Conservation (phyloP, 306 rosid species). For the Lablab purpureus region DNA sequence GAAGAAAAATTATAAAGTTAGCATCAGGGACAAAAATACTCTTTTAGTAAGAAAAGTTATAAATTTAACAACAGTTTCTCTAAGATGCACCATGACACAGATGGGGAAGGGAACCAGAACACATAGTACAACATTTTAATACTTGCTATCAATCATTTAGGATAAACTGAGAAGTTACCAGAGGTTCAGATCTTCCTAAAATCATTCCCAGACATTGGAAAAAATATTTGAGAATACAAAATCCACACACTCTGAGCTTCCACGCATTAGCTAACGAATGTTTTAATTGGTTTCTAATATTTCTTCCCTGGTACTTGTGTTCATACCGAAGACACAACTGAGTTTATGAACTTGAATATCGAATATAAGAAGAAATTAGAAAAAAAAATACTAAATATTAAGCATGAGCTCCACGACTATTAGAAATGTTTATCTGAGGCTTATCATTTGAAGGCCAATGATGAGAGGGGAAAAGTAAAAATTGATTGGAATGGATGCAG, state of each 20-base stretch:
- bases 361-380: constrained; percentile 17
- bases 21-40: constrained; percentile 47
- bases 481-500: constrained; percentile 7
- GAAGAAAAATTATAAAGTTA: constrained; percentile 31
- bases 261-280: constrained; percentile 17
- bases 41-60: constrained; percentile 30
- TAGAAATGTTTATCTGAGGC: constrained; percentile 20
- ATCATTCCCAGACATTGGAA: neutral
- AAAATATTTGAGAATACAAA: constrained; percentile 10
- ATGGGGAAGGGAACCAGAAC: constrained; percentile 4
- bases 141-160: constrained; percentile 18
- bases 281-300: constrained; percentile 34
- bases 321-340: constrained; percentile 15
- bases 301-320: constrained; percentile 18
- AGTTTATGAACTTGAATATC: constrained; percentile 31
- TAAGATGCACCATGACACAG: constrained; percentile 21
- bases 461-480: neutral
- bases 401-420: constrained; percentile 24
- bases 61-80: constrained; percentile 23
- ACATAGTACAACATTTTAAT: constrained; percentile 16
- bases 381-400: neutral
- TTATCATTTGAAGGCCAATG: constrained; percentile 32
- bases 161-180: constrained; percentile 22
- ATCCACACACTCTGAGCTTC: neutral
- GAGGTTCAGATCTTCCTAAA: constrained; percentile 38